Base-by-base conservation (phyloP, 2,329 filamentous ascomycete genomes). In the Phaeosphaeriaceae sp. region DNA sequence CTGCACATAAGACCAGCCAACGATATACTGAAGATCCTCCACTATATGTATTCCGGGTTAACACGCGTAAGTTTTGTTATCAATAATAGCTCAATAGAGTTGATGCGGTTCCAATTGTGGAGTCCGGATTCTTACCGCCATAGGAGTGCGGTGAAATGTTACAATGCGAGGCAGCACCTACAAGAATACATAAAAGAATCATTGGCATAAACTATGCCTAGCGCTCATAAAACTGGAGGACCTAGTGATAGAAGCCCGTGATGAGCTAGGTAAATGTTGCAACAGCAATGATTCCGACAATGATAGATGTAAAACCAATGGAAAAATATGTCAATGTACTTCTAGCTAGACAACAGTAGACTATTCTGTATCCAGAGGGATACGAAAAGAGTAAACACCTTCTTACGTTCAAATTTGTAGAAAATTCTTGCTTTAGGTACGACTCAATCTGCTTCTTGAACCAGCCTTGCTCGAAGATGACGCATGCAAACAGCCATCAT, bases 61-160 rank as follows among this genome's bases (percentile, higher is more conserved):
- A 83, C 82, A 2, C 82, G n/a, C 76, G 66, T 87, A 89, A 1
- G 84, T 86, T 44, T 83, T 1, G 83, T 82, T 17, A 85, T 85
- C 11, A 88, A 76, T 56, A 83, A 88, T 38, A 90, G 76, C 9
- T 83, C 87, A 70, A 91, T 87, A 71, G 89, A 91, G 4, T 85
- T 87, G 26, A 90, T 74, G 2, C 82, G 75, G 52, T 83, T 82
- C 83, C 85, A 12, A 76, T 73, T 6, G 86, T 62, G 2, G 82
- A 83, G n/a, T 52, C 46, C 6, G 62, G 50, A 35, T 76, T 70
- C 12, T 76, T 61, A 37, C 82, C 75, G n/a, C 81, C 83, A 0
- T 71, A 67, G 1, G 81, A 84, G 2, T 76, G 69, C 1, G 79
- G 77, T 1, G 74, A 69, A 1, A 81, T 70, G 56, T 88, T 83